Percentiles rank a stretch among this genome's conserved stretches.
Conservation (phyloP, 768 basidiomycete genomes). For the Mycena maculata region DNA sequence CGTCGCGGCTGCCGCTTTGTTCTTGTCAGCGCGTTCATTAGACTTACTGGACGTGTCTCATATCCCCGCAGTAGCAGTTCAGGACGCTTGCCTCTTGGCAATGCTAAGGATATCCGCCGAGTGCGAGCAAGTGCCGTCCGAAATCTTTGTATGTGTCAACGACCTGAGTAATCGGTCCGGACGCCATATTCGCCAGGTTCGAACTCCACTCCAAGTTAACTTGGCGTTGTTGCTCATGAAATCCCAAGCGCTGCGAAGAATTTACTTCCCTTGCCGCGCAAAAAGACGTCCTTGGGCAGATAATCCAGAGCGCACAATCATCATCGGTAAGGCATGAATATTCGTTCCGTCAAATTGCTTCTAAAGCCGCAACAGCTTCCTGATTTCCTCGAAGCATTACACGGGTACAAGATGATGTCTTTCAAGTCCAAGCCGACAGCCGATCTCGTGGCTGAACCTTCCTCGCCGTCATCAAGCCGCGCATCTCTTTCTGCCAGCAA, state of each 20-base stretch:
- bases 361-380: slow-evolving; percentile 64
- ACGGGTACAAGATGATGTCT: slow-evolving; percentile 42
- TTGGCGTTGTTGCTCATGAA: slow-evolving; percentile 16
- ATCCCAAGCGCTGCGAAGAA: slow-evolving; percentile 73
- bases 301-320: slow-evolving; percentile 62
- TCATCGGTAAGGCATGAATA: slow-evolving; percentile 61
- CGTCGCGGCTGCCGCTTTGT: slow-evolving; percentile 52
- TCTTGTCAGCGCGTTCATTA: slow-evolving; percentile 52
- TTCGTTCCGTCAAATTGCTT: background rate
- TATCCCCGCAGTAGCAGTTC: slow-evolving; percentile 65
- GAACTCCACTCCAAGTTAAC: slow-evolving; percentile 27
- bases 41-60: slow-evolving; percentile 15
- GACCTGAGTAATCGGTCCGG: slow-evolving; percentile 57
- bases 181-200: slow-evolving; percentile 69
- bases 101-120: slow-evolving; percentile 76
- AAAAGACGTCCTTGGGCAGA: slow-evolving; percentile 56
- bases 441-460: slow-evolving; percentile 25
- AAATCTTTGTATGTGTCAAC: slow-evolving; percentile 56
- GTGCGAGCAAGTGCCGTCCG: slow-evolving; percentile 64
- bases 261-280: slow-evolving; percentile 65
- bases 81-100: slow-evolving; percentile 77
- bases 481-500: slow-evolving; percentile 53
- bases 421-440: slow-evolving; percentile 27
- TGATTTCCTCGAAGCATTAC: slow-evolving; percentile 70
- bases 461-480: slow-evolving; percentile 37